Base-by-base conservation (phyloP, 2,329 filamentous ascomycete genomes). In the Ceratocystis harringtonii region DNA sequence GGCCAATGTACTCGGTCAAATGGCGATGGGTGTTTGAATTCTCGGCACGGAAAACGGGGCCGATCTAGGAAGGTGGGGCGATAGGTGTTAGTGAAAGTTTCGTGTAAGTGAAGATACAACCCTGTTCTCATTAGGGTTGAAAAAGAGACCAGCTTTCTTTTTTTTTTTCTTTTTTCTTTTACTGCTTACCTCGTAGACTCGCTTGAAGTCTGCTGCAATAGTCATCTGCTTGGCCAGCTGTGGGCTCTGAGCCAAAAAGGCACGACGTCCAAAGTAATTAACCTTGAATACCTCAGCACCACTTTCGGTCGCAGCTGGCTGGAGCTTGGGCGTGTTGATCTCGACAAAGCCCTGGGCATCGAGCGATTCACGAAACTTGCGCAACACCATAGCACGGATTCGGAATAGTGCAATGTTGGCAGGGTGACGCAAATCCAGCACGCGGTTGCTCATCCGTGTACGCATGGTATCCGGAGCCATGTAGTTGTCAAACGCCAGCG, bases 11-110 rank as follows among this genome's bases (percentile, higher is more conserved):
- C 74, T 96, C 92, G 0, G 92, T 96, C 79, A 96, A 79, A 74
- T 96, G 92, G 45, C 92, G 86, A 72, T 96, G 92, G 0, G 92
- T 96, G 75, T 96, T 96, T 72, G 89, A 95, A 77, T 96, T 95
- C 74, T 96, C 92, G 0, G 92, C 92, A 70, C 92, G 85, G 80
- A 96, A 96, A 5, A 96, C 91, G 1, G 89, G 86, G 17, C 90
- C 90, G 69, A 94, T 86, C 73, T 74, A 25, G 10, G 1, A 41
- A 19, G 17, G 55, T 61, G 52, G 22, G 22, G 52, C 45, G 7
- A 4, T 3, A 22, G 1, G 19, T 45, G 41, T 45, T 19, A 32
- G 64, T 52, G 30, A 4, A 28, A 44, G 6, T 30, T 30, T 12
- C 36, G 52, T 58, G 63, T 65, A 48, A 36, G 2, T 52, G 36